phyloP scores from a whole-genome alignment of 495 filamentous ascomycete species.

The Podospora anserina region DNA sequence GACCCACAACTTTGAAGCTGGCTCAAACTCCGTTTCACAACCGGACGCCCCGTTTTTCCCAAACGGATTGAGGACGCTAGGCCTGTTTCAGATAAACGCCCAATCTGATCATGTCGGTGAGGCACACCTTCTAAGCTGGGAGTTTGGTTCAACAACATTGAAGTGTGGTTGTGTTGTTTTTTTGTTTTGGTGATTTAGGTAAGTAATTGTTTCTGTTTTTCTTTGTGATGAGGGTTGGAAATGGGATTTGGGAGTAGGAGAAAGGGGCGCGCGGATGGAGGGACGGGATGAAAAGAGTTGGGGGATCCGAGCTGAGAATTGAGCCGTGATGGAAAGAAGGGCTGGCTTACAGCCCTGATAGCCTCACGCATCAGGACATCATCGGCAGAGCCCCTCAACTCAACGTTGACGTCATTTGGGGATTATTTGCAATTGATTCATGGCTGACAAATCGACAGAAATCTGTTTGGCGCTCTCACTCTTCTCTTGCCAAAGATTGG shows the following conservation, averaged over 20 bases:
- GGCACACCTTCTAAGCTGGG: background rate
- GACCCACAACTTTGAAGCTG: background rate
- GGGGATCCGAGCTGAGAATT: background rate
- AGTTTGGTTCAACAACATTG: background rate
- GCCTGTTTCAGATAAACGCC: slow-evolving; percentile 5
- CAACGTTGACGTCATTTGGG: background rate
- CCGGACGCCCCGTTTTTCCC: background rate
- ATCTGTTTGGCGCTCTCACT: background rate
- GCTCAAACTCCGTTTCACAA: background rate
- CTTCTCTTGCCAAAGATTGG: background rate
- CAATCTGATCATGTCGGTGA: background rate
- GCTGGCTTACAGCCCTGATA: background rate
- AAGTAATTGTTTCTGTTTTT: background rate
- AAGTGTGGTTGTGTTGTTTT: background rate
- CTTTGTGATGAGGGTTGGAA: background rate
- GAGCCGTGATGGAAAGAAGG: background rate
- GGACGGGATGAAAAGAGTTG: background rate
- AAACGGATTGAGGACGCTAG: background rate
- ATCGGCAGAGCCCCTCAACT: background rate
- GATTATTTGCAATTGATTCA: background rate
- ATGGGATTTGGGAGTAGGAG: background rate
- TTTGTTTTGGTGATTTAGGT: background rate
- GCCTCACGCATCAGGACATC: background rate
- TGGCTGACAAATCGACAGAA: background rate
- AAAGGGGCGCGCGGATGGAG: background rate